Base-by-base conservation (phyloP, 2,329 filamentous ascomycete species). In the Fusarium sp. region DNA sequence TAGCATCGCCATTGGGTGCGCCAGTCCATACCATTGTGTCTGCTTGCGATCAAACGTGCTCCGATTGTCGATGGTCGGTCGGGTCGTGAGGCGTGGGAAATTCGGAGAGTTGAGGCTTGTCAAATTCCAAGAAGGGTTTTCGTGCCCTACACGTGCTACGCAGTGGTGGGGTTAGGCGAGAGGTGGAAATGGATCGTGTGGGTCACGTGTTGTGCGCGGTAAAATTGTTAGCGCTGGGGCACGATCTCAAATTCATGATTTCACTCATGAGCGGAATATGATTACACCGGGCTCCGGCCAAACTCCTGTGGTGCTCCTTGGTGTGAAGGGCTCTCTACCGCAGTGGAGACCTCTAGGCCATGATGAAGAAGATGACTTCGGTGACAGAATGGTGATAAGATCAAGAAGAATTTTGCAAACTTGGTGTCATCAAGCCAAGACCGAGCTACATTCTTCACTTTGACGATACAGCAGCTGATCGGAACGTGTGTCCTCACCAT, bases 21-120 rank as follows among this genome's bases (percentile, higher is more conserved):
- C 33, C 58, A 58, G 31, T 67, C 55, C 82, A 78, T 81, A 85
- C 83, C 84, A 85, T 86, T 85, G 78, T 85, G 83, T 77, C 82
- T 83, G 82, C 80, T 80, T 83, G 82, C 81, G 82, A 85, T 84
- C 83, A 84, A 81, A 81, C 78, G 78, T 75, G 78, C 77, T 80
- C 77, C 77, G 77, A 74, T 79, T 78, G 79, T 81, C 79, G 78
- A 79, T 80, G 76, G 77, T 80, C 78, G 68, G 61, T 62, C 60
- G 75, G 75, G 77, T 81, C 77, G 76, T 74, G 73, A 75, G 77
- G 76, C 78, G 77, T 80, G 76, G 77, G 76, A 77, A 77, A 78
- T 80, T 79, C 74, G 75, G 72, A 76, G 75, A 72, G 73, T 75
- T 75, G 75, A 78, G 74, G 75, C 79, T 80, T 76, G 76, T 77